Evolutionary conservation across 805 yeast species (phyloP).

Genomic region (Kazachstania africana): DNA sequence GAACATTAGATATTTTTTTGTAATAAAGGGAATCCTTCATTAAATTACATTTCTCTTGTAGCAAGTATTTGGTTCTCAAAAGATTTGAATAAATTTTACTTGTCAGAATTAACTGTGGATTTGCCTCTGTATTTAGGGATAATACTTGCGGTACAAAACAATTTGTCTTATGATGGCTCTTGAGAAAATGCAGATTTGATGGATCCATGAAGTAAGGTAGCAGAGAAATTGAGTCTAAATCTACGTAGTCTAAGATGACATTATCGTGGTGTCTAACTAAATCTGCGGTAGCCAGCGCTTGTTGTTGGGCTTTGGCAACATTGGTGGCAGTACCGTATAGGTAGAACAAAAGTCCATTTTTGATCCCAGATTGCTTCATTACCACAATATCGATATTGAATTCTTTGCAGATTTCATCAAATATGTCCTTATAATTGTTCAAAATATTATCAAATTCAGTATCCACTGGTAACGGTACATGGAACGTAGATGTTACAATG

Average conservation of each 20-base stretch:
- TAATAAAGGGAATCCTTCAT: constrained; percentile 7
- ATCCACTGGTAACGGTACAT: too few relatives aligned
- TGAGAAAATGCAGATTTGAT: constrained; percentile 11
- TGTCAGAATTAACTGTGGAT: constrained; percentile 12
- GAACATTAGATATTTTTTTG: constrained; percentile 10
- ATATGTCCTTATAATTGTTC: too few relatives aligned
- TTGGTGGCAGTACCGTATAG: too few relatives aligned
- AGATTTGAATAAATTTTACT: constrained; percentile 11
- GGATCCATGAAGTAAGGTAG: constrained; percentile 15
- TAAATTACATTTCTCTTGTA: constrained; percentile 6
- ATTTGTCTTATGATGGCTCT: constrained; percentile 10
- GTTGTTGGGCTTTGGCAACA: background rate
- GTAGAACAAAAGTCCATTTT: too few relatives aligned
- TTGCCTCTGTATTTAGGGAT: constrained; percentile 1
- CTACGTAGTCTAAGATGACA: constrained; percentile 12
- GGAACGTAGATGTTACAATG: too few relatives aligned
- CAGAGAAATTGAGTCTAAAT: constrained; percentile 12
- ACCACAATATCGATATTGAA: constrained; percentile 3
- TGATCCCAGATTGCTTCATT: background rate
- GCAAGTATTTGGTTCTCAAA: constrained; percentile 10
- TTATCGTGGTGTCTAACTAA: constrained; percentile 8
- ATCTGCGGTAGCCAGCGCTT: constrained; percentile 7
- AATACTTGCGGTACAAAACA: constrained; percentile 12
- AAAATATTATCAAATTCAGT: too few relatives aligned
- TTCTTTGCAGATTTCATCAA: too few relatives aligned